Evolutionary conservation across 805 yeast species (phyloP).

Genomic region (Millerozyma miso): DNA sequence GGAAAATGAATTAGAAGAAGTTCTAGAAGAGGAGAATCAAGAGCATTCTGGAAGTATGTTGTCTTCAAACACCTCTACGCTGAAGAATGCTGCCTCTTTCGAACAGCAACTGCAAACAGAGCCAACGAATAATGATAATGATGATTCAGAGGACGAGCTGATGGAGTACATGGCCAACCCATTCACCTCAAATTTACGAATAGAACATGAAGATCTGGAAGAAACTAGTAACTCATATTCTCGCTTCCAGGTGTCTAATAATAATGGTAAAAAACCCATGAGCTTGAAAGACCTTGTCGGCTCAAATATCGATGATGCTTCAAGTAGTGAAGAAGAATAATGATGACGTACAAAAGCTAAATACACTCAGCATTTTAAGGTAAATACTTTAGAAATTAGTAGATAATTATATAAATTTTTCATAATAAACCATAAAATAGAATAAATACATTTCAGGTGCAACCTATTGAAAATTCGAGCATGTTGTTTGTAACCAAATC

Average conservation of each 20-base stretch:
- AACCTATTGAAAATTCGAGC: neutral
- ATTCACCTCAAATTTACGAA: neutral
- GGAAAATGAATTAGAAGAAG: constrained; percentile 41
- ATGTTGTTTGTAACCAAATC: no score
- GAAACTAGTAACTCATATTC: neutral
- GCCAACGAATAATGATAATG: neutral
- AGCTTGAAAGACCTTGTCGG: constrained; percentile 37
- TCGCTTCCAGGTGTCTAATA: neutral
- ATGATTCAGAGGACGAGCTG: neutral
- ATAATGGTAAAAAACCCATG: constrained; percentile 25
- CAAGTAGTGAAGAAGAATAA: constrained; percentile 30
- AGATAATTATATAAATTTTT: no score
- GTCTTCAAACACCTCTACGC: neutral
- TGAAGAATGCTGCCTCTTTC: neutral
- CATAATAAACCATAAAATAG: no score
- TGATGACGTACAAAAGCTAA: no score
- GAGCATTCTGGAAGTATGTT: neutral
- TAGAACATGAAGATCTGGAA: neutral
- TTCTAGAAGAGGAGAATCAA: constrained; percentile 23
- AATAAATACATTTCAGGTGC: no score
- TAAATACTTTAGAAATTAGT: no score
- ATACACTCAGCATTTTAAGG: no score
- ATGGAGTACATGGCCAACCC: neutral
- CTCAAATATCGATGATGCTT: constrained; percentile 20
- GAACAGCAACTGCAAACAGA: neutral